These are phyloP conservation scores for Tubosaeta brunneosetosa DNA, from an alignment of 768 basidiomycete genomes.

Conservation along the genomic window DNA sequence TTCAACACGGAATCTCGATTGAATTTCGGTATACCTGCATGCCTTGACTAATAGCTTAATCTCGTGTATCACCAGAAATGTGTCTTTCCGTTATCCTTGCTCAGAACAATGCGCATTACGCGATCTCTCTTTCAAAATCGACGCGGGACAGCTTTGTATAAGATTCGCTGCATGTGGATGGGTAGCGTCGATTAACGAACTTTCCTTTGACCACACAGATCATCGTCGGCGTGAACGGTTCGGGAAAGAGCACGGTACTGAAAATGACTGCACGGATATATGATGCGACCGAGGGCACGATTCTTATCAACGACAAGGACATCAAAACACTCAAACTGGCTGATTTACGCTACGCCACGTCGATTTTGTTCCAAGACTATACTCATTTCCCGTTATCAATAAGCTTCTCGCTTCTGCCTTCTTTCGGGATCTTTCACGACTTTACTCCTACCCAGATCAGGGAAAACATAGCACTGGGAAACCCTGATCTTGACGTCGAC, in stretches of 20 bases:
- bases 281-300: constrained; percentile 63
- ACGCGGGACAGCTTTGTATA: constrained; percentile 70
- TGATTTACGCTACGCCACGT: constrained; percentile 61
- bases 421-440: not conserved
- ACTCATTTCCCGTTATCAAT: constrained; percentile 76
- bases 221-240: constrained; percentile 76
- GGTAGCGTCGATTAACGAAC: not conserved
- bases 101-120: constrained; percentile 48
- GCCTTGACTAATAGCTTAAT: not conserved
- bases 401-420: constrained; percentile 19
- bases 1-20: constrained; percentile 48
- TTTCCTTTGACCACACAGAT: constrained; percentile 37
- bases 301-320: constrained; percentile 59
- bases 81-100: constrained; percentile 67
- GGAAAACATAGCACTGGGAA: constrained; percentile 75
- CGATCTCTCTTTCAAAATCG: constrained; percentile 65
- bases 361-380: constrained; percentile 79
- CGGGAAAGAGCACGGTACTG: constrained; percentile 76
- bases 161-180: constrained; percentile 16
- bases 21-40: constrained; percentile 47
- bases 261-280: constrained; percentile 71
- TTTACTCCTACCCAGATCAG: constrained; percentile 45
- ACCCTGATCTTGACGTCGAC: constrained; percentile 51
- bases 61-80: constrained; percentile 41
- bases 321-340: constrained; percentile 57